These are phyloP conservation scores for Trichoderma polysporum DNA, from an alignment of 2,329 filamentous ascomycete genomes.

Conservation along the genomic window DNA sequence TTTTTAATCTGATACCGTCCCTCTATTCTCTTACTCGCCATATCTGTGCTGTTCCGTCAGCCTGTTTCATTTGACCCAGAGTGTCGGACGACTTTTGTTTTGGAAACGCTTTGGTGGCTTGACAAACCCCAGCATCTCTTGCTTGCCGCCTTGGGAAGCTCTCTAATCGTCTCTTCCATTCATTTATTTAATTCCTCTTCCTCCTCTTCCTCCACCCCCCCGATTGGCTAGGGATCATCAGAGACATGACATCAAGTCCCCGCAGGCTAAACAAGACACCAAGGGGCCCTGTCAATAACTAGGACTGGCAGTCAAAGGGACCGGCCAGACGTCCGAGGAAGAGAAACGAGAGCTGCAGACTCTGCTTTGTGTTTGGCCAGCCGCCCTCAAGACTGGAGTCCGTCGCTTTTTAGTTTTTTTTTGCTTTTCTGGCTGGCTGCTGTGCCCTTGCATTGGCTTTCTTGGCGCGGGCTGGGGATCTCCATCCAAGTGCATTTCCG, in stretches of 20 bases:
- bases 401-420: neutral
- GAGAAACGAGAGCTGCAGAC: neutral
- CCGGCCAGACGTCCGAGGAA: neutral
- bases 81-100: neutral
- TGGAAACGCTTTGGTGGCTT: neutral
- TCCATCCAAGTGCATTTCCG: neutral
- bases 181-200: neutral
- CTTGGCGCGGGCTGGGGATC: neutral
- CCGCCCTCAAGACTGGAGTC: neutral
- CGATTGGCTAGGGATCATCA: slow-evolving; percentile 4
- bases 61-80: neutral
- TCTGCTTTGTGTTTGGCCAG: slow-evolving; percentile 1
- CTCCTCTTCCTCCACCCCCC: no score
- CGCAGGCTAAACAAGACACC: neutral
- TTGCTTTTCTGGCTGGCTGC: neutral
- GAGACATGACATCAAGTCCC: slow-evolving; percentile 19
- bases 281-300: neutral
- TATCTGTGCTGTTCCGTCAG: neutral
- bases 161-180: neutral
- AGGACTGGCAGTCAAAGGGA: neutral
- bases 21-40: neutral
- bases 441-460: neutral
- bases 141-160: slow-evolving; percentile 12
- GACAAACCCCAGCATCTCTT: neutral
- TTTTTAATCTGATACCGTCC: neutral